Evolutionary conservation across 1,139 yeast species (phyloP).

Genomic region (Scheffersomyces parashehatae): DNA sequence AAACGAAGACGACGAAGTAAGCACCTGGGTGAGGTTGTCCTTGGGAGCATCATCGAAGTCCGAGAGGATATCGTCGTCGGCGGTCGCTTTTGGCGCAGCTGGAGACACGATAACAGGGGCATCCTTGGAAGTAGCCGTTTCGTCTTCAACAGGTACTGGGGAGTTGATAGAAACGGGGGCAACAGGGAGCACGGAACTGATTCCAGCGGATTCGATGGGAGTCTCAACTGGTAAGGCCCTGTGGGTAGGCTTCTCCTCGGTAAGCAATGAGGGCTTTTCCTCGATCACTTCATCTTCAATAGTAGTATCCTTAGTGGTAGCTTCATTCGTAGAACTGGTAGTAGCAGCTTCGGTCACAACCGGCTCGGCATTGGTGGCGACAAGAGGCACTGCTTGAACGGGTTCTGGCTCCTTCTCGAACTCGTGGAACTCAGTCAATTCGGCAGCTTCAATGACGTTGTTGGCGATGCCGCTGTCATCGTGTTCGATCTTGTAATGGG

Average conservation of each 20-base stretch:
- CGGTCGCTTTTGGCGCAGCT: not conserved
- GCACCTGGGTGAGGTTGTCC: slow-evolving; percentile 23
- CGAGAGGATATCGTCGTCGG: slow-evolving; percentile 5
- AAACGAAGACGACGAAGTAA: slow-evolving; percentile 39
- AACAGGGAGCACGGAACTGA: not conserved
- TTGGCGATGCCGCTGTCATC: slow-evolving; percentile 43
- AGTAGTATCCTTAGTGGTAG: slow-evolving; percentile 1
- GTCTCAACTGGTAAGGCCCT: not conserved
- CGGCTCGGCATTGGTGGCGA: slow-evolving; percentile 3
- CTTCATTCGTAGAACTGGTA: slow-evolving; percentile 6
- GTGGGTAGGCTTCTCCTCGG: not conserved
- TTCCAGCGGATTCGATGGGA: not conserved
- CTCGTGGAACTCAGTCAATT: slow-evolving; percentile 16
- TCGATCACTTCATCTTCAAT: not conserved
- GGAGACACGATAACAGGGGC: not conserved
- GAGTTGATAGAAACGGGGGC: slow-evolving; percentile 1
- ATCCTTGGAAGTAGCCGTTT: not conserved
- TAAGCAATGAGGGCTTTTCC: too few species aligned
- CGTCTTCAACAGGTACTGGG: slow-evolving; percentile 3
- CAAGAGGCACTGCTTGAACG: not conserved
- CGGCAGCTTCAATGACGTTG: slow-evolving; percentile 32
- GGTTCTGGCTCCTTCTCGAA: not conserved
- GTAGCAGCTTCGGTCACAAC: not conserved
- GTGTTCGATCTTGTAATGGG: slow-evolving; percentile 23
- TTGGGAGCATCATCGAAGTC: slow-evolving; percentile 2